These are phyloP conservation scores for Phytopythium montanum DNA, from an alignment of 352 stramenopile genomes.

Conservation along the genomic window DNA sequence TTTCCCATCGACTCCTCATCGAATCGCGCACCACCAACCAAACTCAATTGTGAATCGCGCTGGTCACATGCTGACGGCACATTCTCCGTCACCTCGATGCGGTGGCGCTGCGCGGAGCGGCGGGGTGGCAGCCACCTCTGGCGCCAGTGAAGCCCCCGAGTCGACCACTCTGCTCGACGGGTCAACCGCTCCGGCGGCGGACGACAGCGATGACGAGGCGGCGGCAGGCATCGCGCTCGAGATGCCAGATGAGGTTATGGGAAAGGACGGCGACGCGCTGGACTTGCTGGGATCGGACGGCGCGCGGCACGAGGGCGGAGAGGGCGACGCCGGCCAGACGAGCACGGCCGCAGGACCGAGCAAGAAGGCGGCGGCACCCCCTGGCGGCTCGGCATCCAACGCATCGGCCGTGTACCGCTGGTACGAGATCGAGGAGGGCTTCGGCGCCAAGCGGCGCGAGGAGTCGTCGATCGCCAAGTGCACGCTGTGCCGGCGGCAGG, in stretches of 20 bases:
- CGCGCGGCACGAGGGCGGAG: not conserved
- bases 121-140: not conserved
- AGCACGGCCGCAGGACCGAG: not conserved
- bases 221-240: not conserved
- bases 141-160: not conserved
- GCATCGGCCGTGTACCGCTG: slow-evolving; percentile 77
- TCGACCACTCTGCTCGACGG: not conserved
- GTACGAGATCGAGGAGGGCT: slow-evolving; percentile 67
- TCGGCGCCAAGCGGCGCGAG: slow-evolving; percentile 60
- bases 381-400: slow-evolving; percentile 5
- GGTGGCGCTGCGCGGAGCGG: too few species aligned
- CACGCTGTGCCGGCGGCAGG: slow-evolving; percentile 52
- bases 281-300: not conserved
- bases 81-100: too few species aligned
- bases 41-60: too few species aligned
- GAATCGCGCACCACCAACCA: too few species aligned
- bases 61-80: not conserved
- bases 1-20: too few species aligned
- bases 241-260: not conserved
- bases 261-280: slow-evolving; percentile 2
- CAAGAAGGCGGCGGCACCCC: not conserved
- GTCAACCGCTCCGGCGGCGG: not conserved
- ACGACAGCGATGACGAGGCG: not conserved
- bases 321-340: not conserved
- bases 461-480: slow-evolving; percentile 72